A percentile compares a stretch with the other conserved stretches of the same genome.
Evolutionary conservation across 352 stramenopile genomes (phyloP).

Genomic region (Globisporangium nodosum): DNA sequence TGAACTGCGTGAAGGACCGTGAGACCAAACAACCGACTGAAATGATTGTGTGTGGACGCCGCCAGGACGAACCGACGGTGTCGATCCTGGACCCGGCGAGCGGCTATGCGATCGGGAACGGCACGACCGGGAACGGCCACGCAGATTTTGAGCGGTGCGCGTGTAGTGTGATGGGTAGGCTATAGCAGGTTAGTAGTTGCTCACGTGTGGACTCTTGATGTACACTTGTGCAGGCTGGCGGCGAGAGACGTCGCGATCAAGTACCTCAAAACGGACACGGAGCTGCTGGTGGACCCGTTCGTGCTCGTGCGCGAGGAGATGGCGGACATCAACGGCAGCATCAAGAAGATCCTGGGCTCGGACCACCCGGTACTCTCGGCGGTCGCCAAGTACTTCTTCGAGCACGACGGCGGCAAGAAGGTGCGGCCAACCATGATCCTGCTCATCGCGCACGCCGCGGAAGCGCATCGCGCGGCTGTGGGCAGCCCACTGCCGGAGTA

Average conservation of each 20-base stretch:
- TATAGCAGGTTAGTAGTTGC: background rate
- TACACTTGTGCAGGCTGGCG: conserved; percentile 2
- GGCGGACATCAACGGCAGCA: conserved; percentile 89
- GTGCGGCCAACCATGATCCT: conserved; percentile 97
- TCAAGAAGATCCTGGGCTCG: conserved; percentile 94
- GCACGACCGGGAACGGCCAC: conserved; percentile 30
- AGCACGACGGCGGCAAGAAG: conserved; percentile 96
- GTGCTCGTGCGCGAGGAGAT: conserved; percentile 90
- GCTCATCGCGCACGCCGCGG: conserved; percentile 90
- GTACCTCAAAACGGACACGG: conserved; percentile 50
- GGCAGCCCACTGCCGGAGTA: conserved; percentile 32
- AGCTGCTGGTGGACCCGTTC: conserved; percentile 88
- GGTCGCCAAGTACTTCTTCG: conserved; percentile 96
- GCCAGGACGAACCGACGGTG: conserved; percentile 74
- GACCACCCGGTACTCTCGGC: conserved; percentile 96
- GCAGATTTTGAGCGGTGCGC: conserved; percentile 35
- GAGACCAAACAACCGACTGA: background rate
- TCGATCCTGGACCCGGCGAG: conserved; percentile 71
- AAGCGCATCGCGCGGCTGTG: conserved; percentile 60
- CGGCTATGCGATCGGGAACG: conserved; percentile 46
- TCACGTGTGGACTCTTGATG: background rate
- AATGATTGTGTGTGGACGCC: background rate
- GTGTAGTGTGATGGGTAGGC: background rate
- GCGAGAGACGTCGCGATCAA: conserved; percentile 27
- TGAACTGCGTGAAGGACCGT: background rate